Base-by-base conservation (phyloP, 108 stramenopile species). In the Aurantiochytrium sp. region DNA sequence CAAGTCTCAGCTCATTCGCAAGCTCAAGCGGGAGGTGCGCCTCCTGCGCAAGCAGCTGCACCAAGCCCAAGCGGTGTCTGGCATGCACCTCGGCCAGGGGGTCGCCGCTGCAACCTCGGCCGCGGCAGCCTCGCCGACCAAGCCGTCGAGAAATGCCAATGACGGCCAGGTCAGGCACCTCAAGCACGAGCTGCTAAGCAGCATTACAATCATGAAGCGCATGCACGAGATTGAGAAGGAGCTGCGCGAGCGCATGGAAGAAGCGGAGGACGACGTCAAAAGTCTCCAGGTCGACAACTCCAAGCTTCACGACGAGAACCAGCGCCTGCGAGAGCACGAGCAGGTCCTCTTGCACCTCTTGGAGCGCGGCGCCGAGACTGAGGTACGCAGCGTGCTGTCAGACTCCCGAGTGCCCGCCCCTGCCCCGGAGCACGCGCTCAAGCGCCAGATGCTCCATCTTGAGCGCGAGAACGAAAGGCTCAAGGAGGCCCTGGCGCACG, bases 201-300 rank as follows among this genome's bases (percentile, higher is more conserved):
- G 73, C 45, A 81, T 81, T 42, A 48, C 36, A 12, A 81, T 81
- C 2, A 81, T 81, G 73, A 81, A 42, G 30, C 21, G 73, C 50
- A 81, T 81, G 73, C 73, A 81, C 45, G 73, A 81, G 2, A 81
- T 81, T 1, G 73, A 81, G 24, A 41, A 48, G 30, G 73, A 81
- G 45, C 45, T 81, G 12, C 73, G 73, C 12, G 73, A 81, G n/a
- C 73, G 73, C n/a, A 81, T 81, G 73, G 73, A 81, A 48, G 42
- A 81, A 27, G 73, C 73, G 6, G 73, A 81, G 30, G 73, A 81
- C 50, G 45, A 48, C 19, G 42, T 81, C 39, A 24, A 81, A 21
- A 48, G 73, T 27, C 73, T 81, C 2, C 39, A 81, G 17, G 42
- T 81, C 73, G 73, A 81, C n/a, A 81, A 81, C 24, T 41, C 73